phyloP scores from a whole-genome alignment of 768 basidiomycete species.

The Tremella fuciformis region DNA sequence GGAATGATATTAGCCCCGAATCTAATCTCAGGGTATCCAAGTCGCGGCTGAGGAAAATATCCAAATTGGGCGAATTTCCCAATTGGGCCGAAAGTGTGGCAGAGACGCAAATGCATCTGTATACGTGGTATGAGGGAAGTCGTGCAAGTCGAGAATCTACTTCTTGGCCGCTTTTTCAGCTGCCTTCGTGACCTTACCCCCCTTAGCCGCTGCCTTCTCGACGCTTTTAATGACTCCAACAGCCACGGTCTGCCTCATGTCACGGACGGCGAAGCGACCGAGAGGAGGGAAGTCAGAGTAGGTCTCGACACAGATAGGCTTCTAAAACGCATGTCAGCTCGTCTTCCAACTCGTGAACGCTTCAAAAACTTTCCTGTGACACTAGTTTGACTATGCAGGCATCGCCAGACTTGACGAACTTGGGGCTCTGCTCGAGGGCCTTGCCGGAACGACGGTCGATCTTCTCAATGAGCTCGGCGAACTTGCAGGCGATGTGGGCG shows the following conservation, averaged over 20 bases:
- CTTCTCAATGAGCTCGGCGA: constrained; percentile 92
- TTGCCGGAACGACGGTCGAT: constrained; percentile 97
- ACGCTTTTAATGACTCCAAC: constrained; percentile 86
- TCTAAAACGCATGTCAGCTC: constrained; percentile 71
- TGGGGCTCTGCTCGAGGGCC: constrained; percentile 61
- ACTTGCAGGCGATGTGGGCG: constrained; percentile 99
- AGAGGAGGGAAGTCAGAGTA: constrained; percentile 82
- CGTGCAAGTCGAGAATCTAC: not conserved
- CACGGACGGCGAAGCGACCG: constrained; percentile 63
- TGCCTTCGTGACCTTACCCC: constrained; percentile 66
- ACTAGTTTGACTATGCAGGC: constrained; percentile 97
- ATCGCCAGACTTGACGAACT: constrained; percentile 97
- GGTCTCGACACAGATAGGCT: constrained; percentile 79
- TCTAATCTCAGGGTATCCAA: too few relatives aligned
- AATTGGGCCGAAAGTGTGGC: too few relatives aligned
- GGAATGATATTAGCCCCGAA: too few relatives aligned
- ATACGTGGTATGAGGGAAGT: too few relatives aligned
- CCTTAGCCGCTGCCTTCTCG: constrained; percentile 56
- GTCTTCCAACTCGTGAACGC: not conserved
- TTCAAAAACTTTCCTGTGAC: constrained; percentile 52
- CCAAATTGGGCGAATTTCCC: too few relatives aligned
- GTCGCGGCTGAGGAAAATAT: too few relatives aligned
- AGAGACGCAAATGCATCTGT: too few relatives aligned
- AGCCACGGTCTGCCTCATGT: constrained; percentile 60
- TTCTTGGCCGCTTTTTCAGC: constrained; percentile 39